phyloP scores from a whole-genome alignment of 2,329 filamentous ascomycete species.

The Sphaceloma murrayae region DNA sequence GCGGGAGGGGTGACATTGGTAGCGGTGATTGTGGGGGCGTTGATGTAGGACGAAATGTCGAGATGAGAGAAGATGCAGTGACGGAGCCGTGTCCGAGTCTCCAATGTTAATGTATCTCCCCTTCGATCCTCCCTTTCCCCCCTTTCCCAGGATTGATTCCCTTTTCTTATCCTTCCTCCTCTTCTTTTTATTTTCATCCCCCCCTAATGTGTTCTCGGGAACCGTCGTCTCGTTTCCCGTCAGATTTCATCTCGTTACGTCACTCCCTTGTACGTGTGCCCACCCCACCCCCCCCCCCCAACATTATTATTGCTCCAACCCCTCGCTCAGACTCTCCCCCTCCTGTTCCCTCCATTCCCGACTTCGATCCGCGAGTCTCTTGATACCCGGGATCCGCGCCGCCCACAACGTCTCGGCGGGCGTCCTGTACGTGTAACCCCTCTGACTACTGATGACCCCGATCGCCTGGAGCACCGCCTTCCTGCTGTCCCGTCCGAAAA shows the following conservation, averaged over 20 bases:
- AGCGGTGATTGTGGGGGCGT: not conserved
- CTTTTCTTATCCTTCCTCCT: not conserved
- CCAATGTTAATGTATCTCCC: too few species aligned
- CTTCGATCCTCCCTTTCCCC: too few species aligned
- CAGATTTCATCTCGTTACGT: too few species aligned
- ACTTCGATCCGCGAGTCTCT: conserved; percentile 69
- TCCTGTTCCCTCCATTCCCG: conserved; percentile 86
- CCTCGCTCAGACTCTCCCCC: conserved; percentile 44
- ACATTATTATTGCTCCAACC: too few species aligned
- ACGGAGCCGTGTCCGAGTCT: too few species aligned
- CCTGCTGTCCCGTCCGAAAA: conserved; percentile 85
- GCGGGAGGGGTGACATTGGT: too few species aligned
- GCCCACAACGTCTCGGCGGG: conserved; percentile 87
- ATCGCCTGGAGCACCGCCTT: conserved; percentile 96
- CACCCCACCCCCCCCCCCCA: not conserved
- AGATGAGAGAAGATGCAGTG: not conserved
- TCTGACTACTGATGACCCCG: conserved; percentile 88
- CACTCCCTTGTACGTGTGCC: not conserved
- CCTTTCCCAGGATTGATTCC: too few species aligned
- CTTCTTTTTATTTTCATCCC: not conserved
- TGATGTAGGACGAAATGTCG: not conserved
- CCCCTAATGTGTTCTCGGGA: too few species aligned
- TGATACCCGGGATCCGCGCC: conserved; percentile 68
- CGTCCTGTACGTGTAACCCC: conserved; percentile 87
- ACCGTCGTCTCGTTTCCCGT: not conserved